Evolutionary conservation across 768 basidiomycete genomes (phyloP), one percentile per base, ranked within the genome.

Genomic region (Podaxis rugospora): DNA sequence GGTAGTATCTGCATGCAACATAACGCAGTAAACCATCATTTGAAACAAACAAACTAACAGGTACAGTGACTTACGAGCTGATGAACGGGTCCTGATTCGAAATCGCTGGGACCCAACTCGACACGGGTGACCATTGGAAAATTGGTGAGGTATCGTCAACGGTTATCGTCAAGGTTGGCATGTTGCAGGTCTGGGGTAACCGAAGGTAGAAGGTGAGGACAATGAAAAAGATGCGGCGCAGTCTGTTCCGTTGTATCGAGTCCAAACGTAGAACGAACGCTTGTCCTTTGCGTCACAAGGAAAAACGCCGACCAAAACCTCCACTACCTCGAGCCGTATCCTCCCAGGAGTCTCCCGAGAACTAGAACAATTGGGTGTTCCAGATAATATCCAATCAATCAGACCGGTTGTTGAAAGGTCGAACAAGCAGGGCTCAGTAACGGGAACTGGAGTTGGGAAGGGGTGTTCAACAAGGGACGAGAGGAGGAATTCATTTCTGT

Each of bases 121-220:
- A 61, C 64, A 65, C 65, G 67, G 59, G 72, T 71, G 18, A 62
- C 44, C 35, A 76, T 63, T 53, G 39, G 23, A 60, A 46, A 3
- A 73, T 47, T 6, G 75, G 74, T 0, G 71, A 71, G 16, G 68
- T 68, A 51, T 76, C 75, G 63, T 76, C 75, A 51, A 76, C 64
- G 0, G 74, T 74, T 14, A 64, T 71, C 9, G 70, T 71, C 47
- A 71, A 63, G 11, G 62, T 68, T 36, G 72, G 72, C 75, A 76
- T 76, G 44, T 23, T 10, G 50, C 11, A 36, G 32, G n/a, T n/a
- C 16, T 1, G 51, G 11, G 25, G 47, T 13, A 21, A 18, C 7
- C 7, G 25, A 49, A 23, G 47, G 40, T n/a, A 18, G 40, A 11
- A 11, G 4, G n/a, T 14, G 47, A 27, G 21, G 11, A 27, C 47